Base-by-base conservation (phyloP, 2,329 filamentous ascomycete genomes). In the Ophiognomonia clavigignenti-juglandacearum region DNA sequence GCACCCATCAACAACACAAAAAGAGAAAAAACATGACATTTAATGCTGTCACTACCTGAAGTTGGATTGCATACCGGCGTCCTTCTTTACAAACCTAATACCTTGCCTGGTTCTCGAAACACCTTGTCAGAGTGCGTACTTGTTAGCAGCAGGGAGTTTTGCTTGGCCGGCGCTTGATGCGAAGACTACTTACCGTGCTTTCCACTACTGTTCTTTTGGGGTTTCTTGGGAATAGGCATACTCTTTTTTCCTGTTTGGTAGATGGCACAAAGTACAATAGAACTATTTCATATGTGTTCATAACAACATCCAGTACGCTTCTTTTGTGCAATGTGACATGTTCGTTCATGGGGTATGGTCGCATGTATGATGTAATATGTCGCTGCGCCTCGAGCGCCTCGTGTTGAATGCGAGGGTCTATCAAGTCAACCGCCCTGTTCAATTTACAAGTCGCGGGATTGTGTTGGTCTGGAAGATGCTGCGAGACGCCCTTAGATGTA, bases 161-260 rank as follows among this genome's bases (percentile, higher is more conserved):
- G 20, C 10, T 31, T 43, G 32, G 41, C 41, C 23, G n/a, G 41
- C 41, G 41, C 41, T 43, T 20, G 31, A 43, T 36, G 41, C 22
- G 41, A 43, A 36, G 40, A 27, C 31, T 36, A 26, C 40, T 19
- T 16, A n/a, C n/a, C n/a, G n/a, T n/a, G n/a, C n/a, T n/a, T n/a
- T n/a, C n/a, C n/a, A n/a, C n/a, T n/a, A 10, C 24, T 26, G 24
- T 26, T 26, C 6, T 26, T n/a, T n/a, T n/a, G n/a, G n/a, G n/a
- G 24, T 26, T 6, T 26, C 9, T 24, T 31, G 41, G 16, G 24
- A 5, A n/a, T n/a, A n/a, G 41, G 41, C 32, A 35, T 36, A 20
- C 7, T 36, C 34, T 19, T 20, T 19, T 36, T 19, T 20, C 11
- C 18, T 43, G 13, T 26, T 36, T 18, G 32, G 41, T 36, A 29